Conservation (phyloP, 495 filamentous ascomycete genomes). For the Parathielavia appendiculata region DNA sequence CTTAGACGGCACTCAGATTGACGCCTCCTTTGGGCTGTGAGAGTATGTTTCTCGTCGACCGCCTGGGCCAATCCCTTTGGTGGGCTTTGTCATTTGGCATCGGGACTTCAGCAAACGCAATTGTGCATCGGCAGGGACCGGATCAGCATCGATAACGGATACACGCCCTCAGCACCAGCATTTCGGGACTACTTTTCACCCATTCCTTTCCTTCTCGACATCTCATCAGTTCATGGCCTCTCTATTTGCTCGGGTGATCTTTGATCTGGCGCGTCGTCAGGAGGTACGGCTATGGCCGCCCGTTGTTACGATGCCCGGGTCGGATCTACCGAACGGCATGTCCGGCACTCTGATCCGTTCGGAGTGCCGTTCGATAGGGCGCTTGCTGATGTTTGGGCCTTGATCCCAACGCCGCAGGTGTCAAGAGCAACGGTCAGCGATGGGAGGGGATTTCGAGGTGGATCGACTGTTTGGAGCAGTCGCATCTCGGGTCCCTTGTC, state of each 20-base stretch:
- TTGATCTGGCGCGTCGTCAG: conserved; percentile 13
- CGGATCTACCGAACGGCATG: conserved; percentile 34
- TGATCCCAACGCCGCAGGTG: conserved; percentile 5
- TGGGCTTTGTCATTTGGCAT: conserved; percentile 7
- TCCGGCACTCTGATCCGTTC: conserved; percentile 25
- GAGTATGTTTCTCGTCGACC: conserved; percentile 30
- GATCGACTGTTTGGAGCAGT: neutral
- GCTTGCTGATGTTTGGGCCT: conserved; percentile 8
- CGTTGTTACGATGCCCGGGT: conserved; percentile 7
- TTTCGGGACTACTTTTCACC: conserved; percentile 31
- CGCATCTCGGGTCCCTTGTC: conserved; percentile 11
- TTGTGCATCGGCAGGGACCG: conserved; percentile 13
- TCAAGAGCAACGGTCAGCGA: conserved; percentile 18
- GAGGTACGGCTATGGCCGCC: conserved; percentile 1
- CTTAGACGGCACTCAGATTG: conserved; percentile 19
- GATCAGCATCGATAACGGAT: conserved; percentile 29
- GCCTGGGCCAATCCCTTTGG: conserved; percentile 15
- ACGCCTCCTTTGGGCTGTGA: conserved; percentile 24
- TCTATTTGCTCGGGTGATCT: conserved; percentile 20
- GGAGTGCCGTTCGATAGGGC: conserved; percentile 24
- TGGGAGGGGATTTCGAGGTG: conserved; percentile 12
- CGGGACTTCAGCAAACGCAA: conserved; percentile 6
- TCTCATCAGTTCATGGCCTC: conserved; percentile 19
- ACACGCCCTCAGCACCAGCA: conserved; percentile 26
- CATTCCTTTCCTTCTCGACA: conserved; percentile 10